These are phyloP conservation scores for Exophiala spinifera DNA, from an alignment of 2,329 filamentous ascomycete genomes.

Conservation along the genomic window DNA sequence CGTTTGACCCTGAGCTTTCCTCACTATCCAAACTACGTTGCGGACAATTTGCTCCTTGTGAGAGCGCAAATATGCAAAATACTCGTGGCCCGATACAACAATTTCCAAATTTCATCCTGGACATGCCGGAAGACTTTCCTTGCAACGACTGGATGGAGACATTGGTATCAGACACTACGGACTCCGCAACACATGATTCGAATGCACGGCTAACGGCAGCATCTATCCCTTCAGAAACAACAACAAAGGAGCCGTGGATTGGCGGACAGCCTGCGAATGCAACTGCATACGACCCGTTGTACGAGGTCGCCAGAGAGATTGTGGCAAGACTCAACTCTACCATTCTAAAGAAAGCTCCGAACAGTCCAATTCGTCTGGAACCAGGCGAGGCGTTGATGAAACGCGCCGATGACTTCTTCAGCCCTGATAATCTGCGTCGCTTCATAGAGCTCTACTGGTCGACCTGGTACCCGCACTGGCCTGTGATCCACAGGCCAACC, in stretches of 20 bases:
- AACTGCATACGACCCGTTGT: background rate
- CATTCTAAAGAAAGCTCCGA: background rate
- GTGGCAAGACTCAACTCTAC: background rate
- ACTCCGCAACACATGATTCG: too few species aligned
- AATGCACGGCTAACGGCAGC: too few species aligned
- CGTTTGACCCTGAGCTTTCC: background rate
- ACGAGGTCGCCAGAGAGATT: too few species aligned
- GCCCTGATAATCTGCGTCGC: background rate
- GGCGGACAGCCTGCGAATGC: too few species aligned
- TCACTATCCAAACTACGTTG: background rate
- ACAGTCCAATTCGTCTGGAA: background rate
- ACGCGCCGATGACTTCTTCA: background rate
- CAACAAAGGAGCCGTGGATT: too few species aligned
- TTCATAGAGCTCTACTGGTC: constrained; percentile 11
- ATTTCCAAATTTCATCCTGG: background rate
- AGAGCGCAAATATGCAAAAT: background rate
- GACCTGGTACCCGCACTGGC: constrained; percentile 10
- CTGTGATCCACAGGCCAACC: constrained; percentile 6
- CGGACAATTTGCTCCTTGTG: background rate
- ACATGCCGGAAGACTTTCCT: too few species aligned
- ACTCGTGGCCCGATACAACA: background rate
- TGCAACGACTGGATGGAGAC: too few species aligned
- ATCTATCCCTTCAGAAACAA: too few species aligned
- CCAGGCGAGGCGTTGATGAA: too few species aligned
- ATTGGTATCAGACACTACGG: too few species aligned